phyloP scores from a whole-genome alignment of 352 stramenopile species.

The Plasmopara muralis region DNA sequence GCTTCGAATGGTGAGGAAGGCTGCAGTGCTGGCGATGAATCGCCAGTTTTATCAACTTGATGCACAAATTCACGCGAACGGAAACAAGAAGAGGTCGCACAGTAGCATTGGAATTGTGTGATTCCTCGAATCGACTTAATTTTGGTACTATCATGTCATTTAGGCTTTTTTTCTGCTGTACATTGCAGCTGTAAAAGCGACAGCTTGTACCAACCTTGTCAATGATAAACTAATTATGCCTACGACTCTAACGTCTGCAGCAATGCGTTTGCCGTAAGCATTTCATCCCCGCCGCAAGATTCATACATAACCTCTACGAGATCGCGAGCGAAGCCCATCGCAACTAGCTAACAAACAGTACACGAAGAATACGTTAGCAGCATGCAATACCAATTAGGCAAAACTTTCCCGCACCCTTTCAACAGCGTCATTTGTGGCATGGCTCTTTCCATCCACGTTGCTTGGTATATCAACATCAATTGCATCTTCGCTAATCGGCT shows the following conservation, averaged over 20 bases:
- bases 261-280: slow-evolving; percentile 44
- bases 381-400: slow-evolving; percentile 1
- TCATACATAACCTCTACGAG: slow-evolving; percentile 51
- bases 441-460: not conserved
- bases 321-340: slow-evolving; percentile 53
- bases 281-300: slow-evolving; percentile 50
- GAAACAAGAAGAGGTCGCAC: slow-evolving; percentile 17
- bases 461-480: slow-evolving; percentile 14
- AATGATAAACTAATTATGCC: not conserved
- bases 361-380: slow-evolving; percentile 8
- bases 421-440: slow-evolving; percentile 2
- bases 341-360: slow-evolving; percentile 30
- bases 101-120: slow-evolving; percentile 9
- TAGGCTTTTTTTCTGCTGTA: not conserved
- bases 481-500: slow-evolving; percentile 2
- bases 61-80: slow-evolving; percentile 1
- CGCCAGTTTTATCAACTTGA: slow-evolving; percentile 14
- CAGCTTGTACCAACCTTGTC: not conserved
- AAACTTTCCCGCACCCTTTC: slow-evolving; percentile 28
- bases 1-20: slow-evolving; percentile 23
- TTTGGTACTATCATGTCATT: not conserved
- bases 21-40: slow-evolving; percentile 18
- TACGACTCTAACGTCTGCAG: slow-evolving; percentile 43
- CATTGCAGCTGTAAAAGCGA: not conserved
- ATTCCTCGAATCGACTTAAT: not conserved